Conservation (phyloP, 176 grass and related monocot species). For the Pontederia paniculata region DNA sequence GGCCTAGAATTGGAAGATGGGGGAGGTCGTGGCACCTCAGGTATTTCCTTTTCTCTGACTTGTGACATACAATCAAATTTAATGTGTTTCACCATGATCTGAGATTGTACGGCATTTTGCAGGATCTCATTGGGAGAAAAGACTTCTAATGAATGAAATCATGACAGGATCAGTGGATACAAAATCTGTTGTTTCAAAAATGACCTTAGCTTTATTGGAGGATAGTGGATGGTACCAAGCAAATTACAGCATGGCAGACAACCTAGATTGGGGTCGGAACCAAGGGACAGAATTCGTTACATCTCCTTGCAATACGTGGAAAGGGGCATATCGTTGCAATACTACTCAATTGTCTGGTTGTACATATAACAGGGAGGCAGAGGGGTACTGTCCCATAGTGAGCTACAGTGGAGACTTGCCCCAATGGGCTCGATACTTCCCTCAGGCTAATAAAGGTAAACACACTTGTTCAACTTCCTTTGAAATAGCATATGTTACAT, state of each 20-base stretch:
- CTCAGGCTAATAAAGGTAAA: constrained; percentile 91
- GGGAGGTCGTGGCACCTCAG: constrained; percentile 94
- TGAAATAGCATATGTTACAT: no score
- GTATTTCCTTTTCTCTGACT: constrained; percentile 28
- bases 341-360: constrained; percentile 91
- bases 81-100: background rate
- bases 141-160: constrained; percentile 98
- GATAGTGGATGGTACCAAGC: constrained; percentile 99
- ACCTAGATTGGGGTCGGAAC: constrained; percentile 88
- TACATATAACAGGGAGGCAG: constrained; percentile 98
- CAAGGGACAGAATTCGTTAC: constrained; percentile 88
- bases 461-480: background rate
- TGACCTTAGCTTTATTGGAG: constrained; percentile 95
- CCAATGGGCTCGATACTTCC: constrained; percentile 91
- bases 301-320: constrained; percentile 82
- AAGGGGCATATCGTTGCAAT: constrained; percentile 87
- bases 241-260: constrained; percentile 97
- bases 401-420: constrained; percentile 95
- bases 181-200: constrained; percentile 93
- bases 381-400: constrained; percentile 99
- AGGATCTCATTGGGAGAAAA: constrained; percentile 99
- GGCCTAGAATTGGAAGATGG: constrained; percentile 97
- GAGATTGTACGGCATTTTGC: background rate
- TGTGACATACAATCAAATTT: constrained; percentile 8
- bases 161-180: constrained; percentile 99